A percentile compares a stretch with the other conserved stretches of the same genome.
These are phyloP conservation scores for Galerina marginata DNA, from an alignment of 768 basidiomycete species.

Conservation along the genomic window DNA sequence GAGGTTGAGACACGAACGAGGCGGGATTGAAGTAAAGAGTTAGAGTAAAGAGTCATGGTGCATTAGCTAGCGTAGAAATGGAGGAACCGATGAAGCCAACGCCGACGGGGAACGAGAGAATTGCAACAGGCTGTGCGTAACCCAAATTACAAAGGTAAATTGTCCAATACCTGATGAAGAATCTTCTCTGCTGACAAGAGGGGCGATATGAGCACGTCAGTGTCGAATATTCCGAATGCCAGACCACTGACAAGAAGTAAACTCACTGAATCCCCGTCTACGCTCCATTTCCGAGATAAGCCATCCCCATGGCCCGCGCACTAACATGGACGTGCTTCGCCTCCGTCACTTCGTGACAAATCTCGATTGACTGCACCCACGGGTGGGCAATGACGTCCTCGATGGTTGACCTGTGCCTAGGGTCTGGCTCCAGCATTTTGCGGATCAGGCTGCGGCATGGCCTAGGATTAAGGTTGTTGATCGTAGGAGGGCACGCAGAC, in stretches of 20 bases:
- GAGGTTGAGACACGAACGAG: too few species aligned
- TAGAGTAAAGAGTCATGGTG: too few species aligned
- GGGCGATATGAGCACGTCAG: not conserved
- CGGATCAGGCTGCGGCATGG: constrained; percentile 84
- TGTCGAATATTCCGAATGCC: not conserved
- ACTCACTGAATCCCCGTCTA: constrained; percentile 12
- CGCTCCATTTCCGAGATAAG: constrained; percentile 40
- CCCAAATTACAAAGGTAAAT: not conserved
- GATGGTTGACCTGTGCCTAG: constrained; percentile 72
- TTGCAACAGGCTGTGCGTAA: too few species aligned
- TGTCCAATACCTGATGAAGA: not conserved
- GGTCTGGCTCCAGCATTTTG: constrained; percentile 96
- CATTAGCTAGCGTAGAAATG: too few species aligned
- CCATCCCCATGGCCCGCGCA: constrained; percentile 63
- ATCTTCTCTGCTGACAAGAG: not conserved
- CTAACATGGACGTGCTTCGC: constrained; percentile 77
- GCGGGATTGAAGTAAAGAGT: too few species aligned
- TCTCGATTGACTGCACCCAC: constrained; percentile 84
- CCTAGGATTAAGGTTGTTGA: constrained; percentile 88
- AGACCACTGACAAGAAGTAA: not conserved
- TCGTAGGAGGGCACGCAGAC: constrained; percentile 64
- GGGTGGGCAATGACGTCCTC: constrained; percentile 80
- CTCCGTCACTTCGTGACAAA: constrained; percentile 70
- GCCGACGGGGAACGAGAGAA: too few species aligned
- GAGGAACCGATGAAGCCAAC: too few species aligned